Evolutionary conservation across 495 filamentous ascomycete genomes (phyloP).

Genomic region (Annulohypoxylon stygium): DNA sequence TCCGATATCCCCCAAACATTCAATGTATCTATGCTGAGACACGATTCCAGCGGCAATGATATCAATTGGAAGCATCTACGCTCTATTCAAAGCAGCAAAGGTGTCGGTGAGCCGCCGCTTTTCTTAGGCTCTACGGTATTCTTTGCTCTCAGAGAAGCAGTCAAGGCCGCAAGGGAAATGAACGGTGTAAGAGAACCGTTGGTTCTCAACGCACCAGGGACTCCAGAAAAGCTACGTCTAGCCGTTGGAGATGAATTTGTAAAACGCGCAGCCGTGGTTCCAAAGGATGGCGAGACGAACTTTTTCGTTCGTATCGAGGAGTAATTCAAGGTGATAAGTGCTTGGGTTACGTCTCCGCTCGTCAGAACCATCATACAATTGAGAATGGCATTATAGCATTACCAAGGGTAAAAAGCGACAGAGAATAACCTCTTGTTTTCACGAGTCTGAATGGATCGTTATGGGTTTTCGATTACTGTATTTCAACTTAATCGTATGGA

Average conservation of each 20-base stretch:
- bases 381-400: background rate
- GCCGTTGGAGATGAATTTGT: constrained; percentile 81
- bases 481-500: background rate
- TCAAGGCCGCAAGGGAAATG: constrained; percentile 73
- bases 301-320: constrained; percentile 67
- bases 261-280: constrained; percentile 71
- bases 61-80: constrained; percentile 87
- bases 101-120: constrained; percentile 83
- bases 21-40: constrained; percentile 79
- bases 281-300: constrained; percentile 81
- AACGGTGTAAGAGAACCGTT: constrained; percentile 67
- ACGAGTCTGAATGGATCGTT: background rate
- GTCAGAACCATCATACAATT: background rate
- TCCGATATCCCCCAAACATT: constrained; percentile 87
- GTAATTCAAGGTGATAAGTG: background rate
- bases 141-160: constrained; percentile 81
- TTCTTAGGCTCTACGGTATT: constrained; percentile 87
- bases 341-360: background rate
- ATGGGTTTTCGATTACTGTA: background rate
- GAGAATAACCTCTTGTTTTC: too few relatives aligned
- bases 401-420: too few relatives aligned
- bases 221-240: constrained; percentile 79
- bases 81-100: constrained; percentile 81
- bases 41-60: constrained; percentile 65
- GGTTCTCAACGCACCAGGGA: constrained; percentile 71